Evolutionary conservation across 176 grass and related monocot genomes (phyloP).

Genomic region (Dendrocalamus sinicus): DNA sequence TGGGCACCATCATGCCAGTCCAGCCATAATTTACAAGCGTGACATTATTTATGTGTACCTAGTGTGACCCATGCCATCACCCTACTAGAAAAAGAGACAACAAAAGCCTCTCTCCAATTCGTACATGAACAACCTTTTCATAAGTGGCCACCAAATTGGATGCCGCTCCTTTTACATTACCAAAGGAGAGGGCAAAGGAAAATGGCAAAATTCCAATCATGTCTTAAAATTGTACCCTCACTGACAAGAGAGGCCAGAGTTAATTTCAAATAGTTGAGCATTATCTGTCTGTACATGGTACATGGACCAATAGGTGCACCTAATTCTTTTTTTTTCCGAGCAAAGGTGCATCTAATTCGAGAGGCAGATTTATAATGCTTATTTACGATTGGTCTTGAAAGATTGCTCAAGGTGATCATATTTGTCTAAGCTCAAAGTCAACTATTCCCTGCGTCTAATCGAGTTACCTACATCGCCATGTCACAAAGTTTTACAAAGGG

Average conservation of each 20-base stretch:
- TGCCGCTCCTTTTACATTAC: background rate
- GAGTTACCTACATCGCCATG: background rate
- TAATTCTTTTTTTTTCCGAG: background rate
- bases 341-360: background rate
- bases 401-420: background rate
- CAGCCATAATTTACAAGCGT: conserved; percentile 21
- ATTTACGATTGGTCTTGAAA: background rate
- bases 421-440: background rate
- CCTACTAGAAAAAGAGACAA: background rate
- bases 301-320: background rate
- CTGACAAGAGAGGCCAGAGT: background rate
- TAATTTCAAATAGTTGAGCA: background rate
- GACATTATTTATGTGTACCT: conserved; percentile 43
- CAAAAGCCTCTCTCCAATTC: background rate
- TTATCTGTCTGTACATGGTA: background rate
- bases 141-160: conserved; percentile 37
- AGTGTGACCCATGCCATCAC: conserved; percentile 39
- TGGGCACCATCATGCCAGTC: conserved; percentile 27
- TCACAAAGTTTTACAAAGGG: conserved; percentile 23
- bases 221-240: background rate
- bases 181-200: background rate
- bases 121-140: conserved; percentile 2
- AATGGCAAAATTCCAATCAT: background rate
- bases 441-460: background rate
- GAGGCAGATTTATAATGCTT: background rate